Conservation (phyloP, 176 grass and related monocot genomes). For the Lolium multiflorum region DNA sequence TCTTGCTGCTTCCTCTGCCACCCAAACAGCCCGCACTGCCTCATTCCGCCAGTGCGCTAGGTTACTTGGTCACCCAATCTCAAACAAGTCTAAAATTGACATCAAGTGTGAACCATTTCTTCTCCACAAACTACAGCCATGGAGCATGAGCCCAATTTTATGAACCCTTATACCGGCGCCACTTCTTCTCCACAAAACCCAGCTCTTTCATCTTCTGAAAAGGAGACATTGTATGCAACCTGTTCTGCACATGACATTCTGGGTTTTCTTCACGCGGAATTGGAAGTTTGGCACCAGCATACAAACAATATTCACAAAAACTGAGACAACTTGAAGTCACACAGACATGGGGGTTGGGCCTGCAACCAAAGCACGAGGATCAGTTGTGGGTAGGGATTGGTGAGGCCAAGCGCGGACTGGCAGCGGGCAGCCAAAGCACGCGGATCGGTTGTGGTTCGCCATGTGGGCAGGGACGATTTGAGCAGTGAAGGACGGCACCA, state of each 20-base stretch:
- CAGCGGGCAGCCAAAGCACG: background rate
- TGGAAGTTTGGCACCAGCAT: background rate
- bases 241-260: background rate
- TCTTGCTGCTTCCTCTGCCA: background rate
- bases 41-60: background rate
- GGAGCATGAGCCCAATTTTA: background rate
- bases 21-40: background rate
- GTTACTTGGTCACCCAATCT: background rate
- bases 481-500: background rate
- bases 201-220: too few relatives aligned
- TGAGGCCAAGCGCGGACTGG: background rate
- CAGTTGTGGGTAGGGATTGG: background rate
- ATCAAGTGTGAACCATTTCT: background rate
- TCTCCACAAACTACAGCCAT: background rate
- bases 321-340: background rate
- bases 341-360: background rate
- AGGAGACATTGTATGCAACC: background rate
- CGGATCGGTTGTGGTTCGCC: background rate
- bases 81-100: background rate
- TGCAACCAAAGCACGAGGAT: background rate
- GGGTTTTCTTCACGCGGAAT: background rate
- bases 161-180: background rate
- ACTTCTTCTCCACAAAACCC: too few relatives aligned
- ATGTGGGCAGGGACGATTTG: background rate
- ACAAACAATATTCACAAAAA: background rate